Evolutionary conservation across 2,329 filamentous ascomycete species (phyloP).

Genomic region (Microdochium bolleyi): DNA sequence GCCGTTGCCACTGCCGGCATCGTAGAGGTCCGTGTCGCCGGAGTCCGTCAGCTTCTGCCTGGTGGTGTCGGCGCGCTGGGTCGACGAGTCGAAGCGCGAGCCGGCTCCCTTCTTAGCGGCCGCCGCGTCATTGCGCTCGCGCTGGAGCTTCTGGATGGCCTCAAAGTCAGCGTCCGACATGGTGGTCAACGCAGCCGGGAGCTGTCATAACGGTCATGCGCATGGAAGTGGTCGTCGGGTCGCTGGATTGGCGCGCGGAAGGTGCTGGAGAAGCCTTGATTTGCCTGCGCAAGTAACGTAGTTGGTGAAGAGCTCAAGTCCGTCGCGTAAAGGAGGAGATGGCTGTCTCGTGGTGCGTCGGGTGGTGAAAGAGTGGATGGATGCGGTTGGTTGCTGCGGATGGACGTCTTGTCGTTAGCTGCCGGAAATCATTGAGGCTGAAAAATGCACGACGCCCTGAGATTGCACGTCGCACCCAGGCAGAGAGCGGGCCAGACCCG

Average conservation of each 20-base stretch:
- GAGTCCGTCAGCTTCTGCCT: constrained; percentile 87
- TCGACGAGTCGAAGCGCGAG: constrained; percentile 63
- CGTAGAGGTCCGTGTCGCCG: constrained; percentile 85
- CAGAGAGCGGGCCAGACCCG: not conserved
- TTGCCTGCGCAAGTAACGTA: too few relatives aligned
- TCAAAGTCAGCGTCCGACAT: constrained; percentile 82
- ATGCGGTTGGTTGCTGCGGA: not conserved
- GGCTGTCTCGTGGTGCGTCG: too few relatives aligned
- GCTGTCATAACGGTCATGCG: constrained; percentile 17
- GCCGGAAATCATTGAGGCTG: not conserved
- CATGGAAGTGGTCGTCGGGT: not conserved
- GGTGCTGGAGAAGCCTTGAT: too few relatives aligned
- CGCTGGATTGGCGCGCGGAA: not conserved
- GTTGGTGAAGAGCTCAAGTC: too few relatives aligned
- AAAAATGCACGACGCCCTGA: not conserved
- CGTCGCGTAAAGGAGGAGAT: too few relatives aligned
- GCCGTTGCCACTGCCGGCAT: constrained; percentile 51
- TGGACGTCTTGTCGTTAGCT: not conserved
- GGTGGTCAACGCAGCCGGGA: constrained; percentile 22
- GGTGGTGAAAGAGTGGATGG: too few relatives aligned
- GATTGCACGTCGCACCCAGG: not conserved
- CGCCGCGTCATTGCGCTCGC: constrained; percentile 80
- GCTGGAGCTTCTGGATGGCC: constrained; percentile 78
- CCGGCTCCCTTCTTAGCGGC: constrained; percentile 74
- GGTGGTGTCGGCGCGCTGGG: constrained; percentile 76